Conservation (phyloP, 2,329 filamentous ascomycete species). For the Epichloe typhina region DNA sequence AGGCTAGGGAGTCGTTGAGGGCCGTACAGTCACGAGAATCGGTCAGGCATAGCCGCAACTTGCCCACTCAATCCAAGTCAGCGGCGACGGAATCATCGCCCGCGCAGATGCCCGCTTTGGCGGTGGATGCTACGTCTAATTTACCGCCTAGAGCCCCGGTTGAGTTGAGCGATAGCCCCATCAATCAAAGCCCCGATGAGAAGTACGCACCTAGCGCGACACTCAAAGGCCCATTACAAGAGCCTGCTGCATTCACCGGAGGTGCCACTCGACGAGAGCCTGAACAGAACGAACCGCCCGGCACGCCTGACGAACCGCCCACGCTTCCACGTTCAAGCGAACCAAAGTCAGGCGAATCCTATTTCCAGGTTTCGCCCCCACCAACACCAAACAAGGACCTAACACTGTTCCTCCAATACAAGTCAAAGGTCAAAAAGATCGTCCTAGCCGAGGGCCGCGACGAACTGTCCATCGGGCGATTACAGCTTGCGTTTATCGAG, state of each 20-base stretch:
- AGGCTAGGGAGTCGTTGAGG: constrained; percentile 73
- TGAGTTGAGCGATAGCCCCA: constrained; percentile 12
- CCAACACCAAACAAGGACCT: constrained; percentile 63
- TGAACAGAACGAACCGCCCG: constrained; percentile 9
- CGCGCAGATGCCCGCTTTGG: constrained; percentile 46
- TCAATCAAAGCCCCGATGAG: constrained; percentile 50
- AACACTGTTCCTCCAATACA: constrained; percentile 90
- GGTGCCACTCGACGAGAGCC: constrained; percentile 7
- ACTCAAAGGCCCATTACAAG: constrained; percentile 42
- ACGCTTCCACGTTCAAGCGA: constrained; percentile 22
- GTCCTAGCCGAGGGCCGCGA: constrained; percentile 72
- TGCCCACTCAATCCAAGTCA: constrained; percentile 30
- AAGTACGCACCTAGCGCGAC: constrained; percentile 46
- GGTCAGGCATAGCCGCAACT: constrained; percentile 34
- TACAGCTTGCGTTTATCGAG: constrained; percentile 95
- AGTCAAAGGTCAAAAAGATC: constrained; percentile 94
- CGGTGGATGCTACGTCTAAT: constrained; percentile 38
- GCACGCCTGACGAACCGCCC: constrained; percentile 11
- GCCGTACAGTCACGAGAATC: constrained; percentile 44
- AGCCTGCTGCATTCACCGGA: constrained; percentile 22
- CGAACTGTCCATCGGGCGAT: constrained; percentile 71
- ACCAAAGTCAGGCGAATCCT: constrained; percentile 31
- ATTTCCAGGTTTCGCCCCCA: constrained; percentile 52
- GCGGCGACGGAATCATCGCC: constrained; percentile 44
- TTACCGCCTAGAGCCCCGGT: constrained; percentile 12